Conservation (phyloP, 2,329 filamentous ascomycete species). For the Ciborinia camelliae region DNA sequence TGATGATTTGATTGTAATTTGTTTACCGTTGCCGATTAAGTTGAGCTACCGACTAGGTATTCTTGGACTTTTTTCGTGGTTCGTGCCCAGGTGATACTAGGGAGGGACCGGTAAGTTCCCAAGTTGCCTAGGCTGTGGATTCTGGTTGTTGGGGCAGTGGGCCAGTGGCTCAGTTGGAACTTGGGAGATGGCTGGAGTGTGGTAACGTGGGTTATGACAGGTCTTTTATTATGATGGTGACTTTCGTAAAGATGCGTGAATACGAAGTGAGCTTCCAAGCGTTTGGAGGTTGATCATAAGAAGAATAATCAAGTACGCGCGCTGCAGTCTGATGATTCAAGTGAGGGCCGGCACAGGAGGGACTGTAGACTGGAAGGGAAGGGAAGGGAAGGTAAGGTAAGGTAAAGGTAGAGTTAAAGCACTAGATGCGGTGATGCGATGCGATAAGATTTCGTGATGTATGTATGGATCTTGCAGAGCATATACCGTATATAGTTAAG, state of each 20-base stretch:
- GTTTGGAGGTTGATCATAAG: background rate
- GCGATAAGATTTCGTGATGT: slow-evolving; percentile 13
- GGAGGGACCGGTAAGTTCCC: background rate
- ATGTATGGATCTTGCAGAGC: background rate
- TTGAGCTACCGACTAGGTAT: too few species aligned
- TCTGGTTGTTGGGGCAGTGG: slow-evolving; percentile 3
- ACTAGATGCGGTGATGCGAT: background rate
- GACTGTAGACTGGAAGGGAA: background rate
- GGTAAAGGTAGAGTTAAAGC: too few species aligned
- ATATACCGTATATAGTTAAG: background rate
- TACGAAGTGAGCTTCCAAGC: too few species aligned
- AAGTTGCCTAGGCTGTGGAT: background rate
- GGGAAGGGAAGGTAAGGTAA: background rate
- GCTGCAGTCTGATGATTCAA: background rate
- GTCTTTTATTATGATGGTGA: background rate
- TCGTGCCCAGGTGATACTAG: background rate
- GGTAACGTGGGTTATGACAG: background rate
- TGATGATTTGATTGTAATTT: background rate
- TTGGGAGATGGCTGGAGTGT: background rate
- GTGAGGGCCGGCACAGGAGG: background rate
- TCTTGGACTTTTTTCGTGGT: background rate
- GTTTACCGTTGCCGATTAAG: background rate
- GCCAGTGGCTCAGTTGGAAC: background rate
- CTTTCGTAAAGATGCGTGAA: background rate
- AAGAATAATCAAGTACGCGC: background rate